Evolutionary conservation across 257 asterid genomes (phyloP), one percentile per base, ranked within the genome.

Genomic region (Scutellaria barbata): DNA sequence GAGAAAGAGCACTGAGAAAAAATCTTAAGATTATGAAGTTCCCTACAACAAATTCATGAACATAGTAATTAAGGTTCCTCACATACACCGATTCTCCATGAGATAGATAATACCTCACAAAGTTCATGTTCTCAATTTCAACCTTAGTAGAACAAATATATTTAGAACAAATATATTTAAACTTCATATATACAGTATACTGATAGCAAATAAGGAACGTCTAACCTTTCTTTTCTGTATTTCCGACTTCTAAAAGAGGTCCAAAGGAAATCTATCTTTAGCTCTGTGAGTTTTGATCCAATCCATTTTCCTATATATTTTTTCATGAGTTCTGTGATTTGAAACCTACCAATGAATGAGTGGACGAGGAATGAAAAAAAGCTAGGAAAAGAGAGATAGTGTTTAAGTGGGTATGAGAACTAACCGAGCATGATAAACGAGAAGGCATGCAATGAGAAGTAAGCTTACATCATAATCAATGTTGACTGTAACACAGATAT

Each of bases 151-250:
- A 22, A 22, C 25, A 22, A 22, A 22, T 22, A 22, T 22, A 22
- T 22, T 22, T 22, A 22, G 25, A 22, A 22, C 25, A 22, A 22
- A 22, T 22, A 22, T 22, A 22, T 22, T 22, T 22, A 22, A 22
- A 22, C 25, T 22, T 22, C 25, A 22, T 22, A 22, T 22, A 22
- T 22, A 22, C 25, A 22, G 25, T 22, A 22, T 22, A 22, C 25
- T 22, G 25, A 22, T 22, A 22, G 25, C 25, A 22, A 22, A 22
- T 22, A 50, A 52, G 67, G 61, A 66, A 57, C 66, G 64, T 8
- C 81, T 42, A 56, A 92, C 97, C 97, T 90, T 90, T 74, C 85
- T 65, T 71, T 85, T 90, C 76, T 63, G 86, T 71, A 81, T 82
- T 80, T 78, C 85, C 17, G 82, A 71, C 76, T 80, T 77, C 63